Evolutionary conservation across 495 filamentous ascomycete species (phyloP), one percentile per base, ranked within the genome.

Genomic region (Schizothecium vesticola): DNA sequence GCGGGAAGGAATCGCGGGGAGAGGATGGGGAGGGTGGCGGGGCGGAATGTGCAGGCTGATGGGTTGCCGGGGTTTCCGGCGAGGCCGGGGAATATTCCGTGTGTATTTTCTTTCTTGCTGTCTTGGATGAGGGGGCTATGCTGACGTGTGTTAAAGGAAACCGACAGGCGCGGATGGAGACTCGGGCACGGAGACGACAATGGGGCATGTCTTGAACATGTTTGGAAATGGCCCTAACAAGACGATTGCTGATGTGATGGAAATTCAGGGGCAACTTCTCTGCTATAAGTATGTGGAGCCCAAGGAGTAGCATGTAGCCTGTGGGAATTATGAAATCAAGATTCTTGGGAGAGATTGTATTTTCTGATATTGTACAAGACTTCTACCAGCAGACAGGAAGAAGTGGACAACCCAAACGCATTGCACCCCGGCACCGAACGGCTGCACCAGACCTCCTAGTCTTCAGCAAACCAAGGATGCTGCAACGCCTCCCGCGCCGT

Each of bases 1-100:
- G 75, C 74, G 31, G 11, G 31, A 23, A 70, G 75, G 8, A 75
- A 80, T 67, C 74, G 61, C 60, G 69, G 67, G 23, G 66, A 70
- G 7, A 71, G 79, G 67, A 67, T 80, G 76, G 69, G 58, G 9
- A 72, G 72, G 5, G 76, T 79, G 43, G 69, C 72, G 10, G 77
- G 78, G 3, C 69, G 67, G 33, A 79, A 10, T 26, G 25, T 56
- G 9, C 31, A 21, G 61, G 25, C 31, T 0, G 61, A 63, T 33
- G 10, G 19, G 5, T 3, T 21, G 26, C 61, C 29, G 19, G 31
- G 29, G 8, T 43, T 63, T 33, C 29, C 21, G 8, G 19, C 61
- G 26, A 63, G 61, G 61, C 61, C 61, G 61, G 29, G 16, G 0
- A 63, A 33, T 21, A 51, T 63, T 12, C 29, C 29, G 29, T 63